A percentile compares a stretch with the other conserved stretches of the same genome.
These are phyloP conservation scores for Marasmius sp. DNA, from an alignment of 1,284 basidiomycete genomes.

Conservation along the genomic window DNA sequence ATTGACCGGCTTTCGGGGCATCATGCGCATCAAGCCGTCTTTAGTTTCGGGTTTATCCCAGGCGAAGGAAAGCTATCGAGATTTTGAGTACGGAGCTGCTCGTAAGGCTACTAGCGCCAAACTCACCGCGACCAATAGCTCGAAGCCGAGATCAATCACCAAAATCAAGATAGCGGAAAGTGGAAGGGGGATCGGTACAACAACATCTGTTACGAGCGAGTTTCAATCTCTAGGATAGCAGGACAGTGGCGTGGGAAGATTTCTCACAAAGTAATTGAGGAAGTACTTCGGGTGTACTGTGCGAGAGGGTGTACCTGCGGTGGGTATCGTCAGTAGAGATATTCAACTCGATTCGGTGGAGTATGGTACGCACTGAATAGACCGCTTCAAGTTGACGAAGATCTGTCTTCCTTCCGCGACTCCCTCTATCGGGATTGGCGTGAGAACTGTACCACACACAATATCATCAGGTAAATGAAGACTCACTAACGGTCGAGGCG, in stretches of 20 bases:
- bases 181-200: constrained; percentile 66
- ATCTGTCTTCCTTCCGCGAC: constrained; percentile 69
- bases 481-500: constrained; percentile 68
- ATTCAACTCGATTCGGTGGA: neutral
- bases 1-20: constrained; percentile 68
- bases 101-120: neutral
- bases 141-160: constrained; percentile 71
- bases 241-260: neutral
- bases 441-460: neutral
- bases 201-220: constrained; percentile 48
- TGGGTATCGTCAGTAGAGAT: neutral
- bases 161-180: constrained; percentile 68
- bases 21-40: constrained; percentile 66
- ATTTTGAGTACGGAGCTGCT: neutral
- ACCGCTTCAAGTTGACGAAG: constrained; percentile 68
- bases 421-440: constrained; percentile 43
- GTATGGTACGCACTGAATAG: constrained; percentile 50
- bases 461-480: neutral
- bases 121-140: constrained; percentile 62
- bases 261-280: constrained; percentile 62
- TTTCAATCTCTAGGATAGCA: neutral
- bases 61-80: constrained; percentile 57
- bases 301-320: constrained; percentile 59
- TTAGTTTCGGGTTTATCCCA: constrained; percentile 69
- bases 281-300: constrained; percentile 68